phyloP scores from a whole-genome alignment of 78 protist genomes.

The Creolimax fragrantissima region DNA sequence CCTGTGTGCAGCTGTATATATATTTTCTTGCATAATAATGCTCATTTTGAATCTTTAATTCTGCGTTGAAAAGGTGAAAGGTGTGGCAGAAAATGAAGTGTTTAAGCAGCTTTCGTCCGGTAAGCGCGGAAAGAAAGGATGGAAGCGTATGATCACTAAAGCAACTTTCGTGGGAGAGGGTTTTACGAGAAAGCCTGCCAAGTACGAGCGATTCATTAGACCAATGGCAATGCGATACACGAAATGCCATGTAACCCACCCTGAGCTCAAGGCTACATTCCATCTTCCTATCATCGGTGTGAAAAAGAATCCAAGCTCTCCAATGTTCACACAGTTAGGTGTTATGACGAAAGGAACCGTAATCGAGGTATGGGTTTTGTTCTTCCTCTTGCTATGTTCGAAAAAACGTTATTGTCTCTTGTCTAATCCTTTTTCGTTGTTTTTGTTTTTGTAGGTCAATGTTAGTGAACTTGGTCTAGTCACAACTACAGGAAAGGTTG shows the following conservation, averaged over 20 bases:
- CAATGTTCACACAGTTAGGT: conserved; percentile 90
- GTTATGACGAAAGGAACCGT: conserved; percentile 99
- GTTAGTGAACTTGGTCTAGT: conserved; percentile 96
- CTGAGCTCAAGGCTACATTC: conserved; percentile 95
- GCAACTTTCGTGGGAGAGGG: conserved; percentile 94
- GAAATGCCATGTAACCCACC: conserved; percentile 98
- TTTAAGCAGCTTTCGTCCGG: conserved; percentile 91
- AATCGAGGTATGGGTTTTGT: conserved; percentile 78
- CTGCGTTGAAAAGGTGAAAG: not conserved
- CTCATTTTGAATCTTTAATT: too few relatives aligned
- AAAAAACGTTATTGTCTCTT: not conserved
- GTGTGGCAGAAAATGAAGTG: conserved; percentile 88
- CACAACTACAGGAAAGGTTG: conserved; percentile 95
- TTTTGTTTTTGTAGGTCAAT: conserved; percentile 61
- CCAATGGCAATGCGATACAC: conserved; percentile 91
- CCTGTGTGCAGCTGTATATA: too few relatives aligned
- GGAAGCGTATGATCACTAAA: conserved; percentile 98
- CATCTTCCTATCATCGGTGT: conserved; percentile 90
- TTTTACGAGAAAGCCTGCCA: conserved; percentile 98
- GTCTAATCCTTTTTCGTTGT: not conserved
- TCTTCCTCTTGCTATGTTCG: not conserved
- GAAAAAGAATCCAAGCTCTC: conserved; percentile 91
- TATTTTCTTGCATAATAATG: too few relatives aligned
- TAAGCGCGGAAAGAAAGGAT: conserved; percentile 86
- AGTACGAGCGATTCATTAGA: conserved; percentile 95